Percentiles rank a stretch among this genome's conserved stretches.
phyloP scores from a whole-genome alignment of 75 land plant genomes.

The Cryptomeria japonica region DNA sequence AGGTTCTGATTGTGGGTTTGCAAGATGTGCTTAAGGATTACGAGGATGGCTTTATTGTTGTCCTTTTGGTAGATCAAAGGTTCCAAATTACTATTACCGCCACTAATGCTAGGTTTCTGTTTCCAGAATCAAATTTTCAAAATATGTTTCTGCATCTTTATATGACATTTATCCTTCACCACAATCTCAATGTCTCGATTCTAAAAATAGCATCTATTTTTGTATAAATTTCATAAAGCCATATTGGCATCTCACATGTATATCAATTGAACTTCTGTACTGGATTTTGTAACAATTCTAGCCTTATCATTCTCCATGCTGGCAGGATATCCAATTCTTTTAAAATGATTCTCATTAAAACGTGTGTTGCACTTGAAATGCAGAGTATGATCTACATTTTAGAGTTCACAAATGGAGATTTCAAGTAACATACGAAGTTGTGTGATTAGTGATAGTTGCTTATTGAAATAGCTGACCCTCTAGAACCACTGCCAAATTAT shows the following conservation, averaged over 20 bases:
- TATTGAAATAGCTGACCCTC: too few relatives aligned
- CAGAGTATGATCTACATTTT: too few relatives aligned
- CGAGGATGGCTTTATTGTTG: not conserved
- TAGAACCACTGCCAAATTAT: too few relatives aligned
- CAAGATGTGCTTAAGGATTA: not conserved
- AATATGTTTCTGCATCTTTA: not conserved
- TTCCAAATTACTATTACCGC: not conserved
- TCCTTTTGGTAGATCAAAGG: not conserved
- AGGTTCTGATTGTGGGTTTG: not conserved
- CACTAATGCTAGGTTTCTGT: not conserved
- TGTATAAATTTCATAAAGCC: not conserved
- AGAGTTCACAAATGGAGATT: too few relatives aligned
- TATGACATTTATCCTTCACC: not conserved
- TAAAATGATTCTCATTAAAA: not conserved
- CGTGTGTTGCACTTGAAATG: too few relatives aligned
- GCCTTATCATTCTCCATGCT: not conserved
- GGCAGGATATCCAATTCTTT: not conserved
- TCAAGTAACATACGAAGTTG: too few relatives aligned
- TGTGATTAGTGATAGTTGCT: too few relatives aligned
- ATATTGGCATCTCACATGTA: not conserved
- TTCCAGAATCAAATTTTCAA: not conserved
- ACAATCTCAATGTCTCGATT: not conserved
- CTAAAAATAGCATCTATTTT: not conserved
- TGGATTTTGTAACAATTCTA: not conserved
- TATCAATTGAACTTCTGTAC: not conserved